These are phyloP conservation scores for Suillus tomentosus DNA, from an alignment of 768 basidiomycete genomes.

Conservation along the genomic window DNA sequence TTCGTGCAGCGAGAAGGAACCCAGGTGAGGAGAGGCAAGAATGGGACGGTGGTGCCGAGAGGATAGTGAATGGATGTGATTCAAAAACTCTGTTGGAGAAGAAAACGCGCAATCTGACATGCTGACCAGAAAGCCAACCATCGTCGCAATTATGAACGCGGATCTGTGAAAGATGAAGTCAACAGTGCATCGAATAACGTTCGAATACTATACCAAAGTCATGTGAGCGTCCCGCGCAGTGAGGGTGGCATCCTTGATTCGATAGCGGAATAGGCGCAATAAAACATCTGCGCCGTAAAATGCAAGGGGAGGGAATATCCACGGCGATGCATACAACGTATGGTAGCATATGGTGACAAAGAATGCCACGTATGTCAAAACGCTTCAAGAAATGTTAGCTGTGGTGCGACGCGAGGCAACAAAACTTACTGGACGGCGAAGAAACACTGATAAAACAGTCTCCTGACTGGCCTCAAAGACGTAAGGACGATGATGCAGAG, in stretches of 20 bases:
- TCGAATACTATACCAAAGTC: slow-evolving; percentile 58
- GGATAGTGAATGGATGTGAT: slow-evolving; percentile 78
- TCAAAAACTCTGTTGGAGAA: slow-evolving; percentile 67
- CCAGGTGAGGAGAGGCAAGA: slow-evolving; percentile 49
- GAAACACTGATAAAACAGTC: slow-evolving; percentile 68
- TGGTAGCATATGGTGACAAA: slow-evolving; percentile 82
- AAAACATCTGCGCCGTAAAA: slow-evolving; percentile 82
- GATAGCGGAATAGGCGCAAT: slow-evolving; percentile 65
- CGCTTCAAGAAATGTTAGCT: slow-evolving; percentile 31
- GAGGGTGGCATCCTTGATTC: slow-evolving; percentile 77
- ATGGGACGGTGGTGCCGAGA: slow-evolving; percentile 59
- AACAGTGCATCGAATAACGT: not conserved
- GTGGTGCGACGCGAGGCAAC: not conserved
- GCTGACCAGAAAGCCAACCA: slow-evolving; percentile 64
- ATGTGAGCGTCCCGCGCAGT: slow-evolving; percentile 62
- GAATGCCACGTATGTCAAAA: slow-evolving; percentile 55
- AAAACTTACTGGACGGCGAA: slow-evolving; percentile 68
- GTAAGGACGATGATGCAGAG: slow-evolving; percentile 67
- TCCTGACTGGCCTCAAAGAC: slow-evolving; percentile 64
- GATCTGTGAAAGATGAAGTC: slow-evolving; percentile 37
- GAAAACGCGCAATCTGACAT: slow-evolving; percentile 49
- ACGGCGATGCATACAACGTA: slow-evolving; percentile 75
- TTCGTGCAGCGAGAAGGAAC: slow-evolving; percentile 67
- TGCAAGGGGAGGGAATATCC: slow-evolving; percentile 81
- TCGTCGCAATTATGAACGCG: slow-evolving; percentile 53